A percentile compares a stretch with the other conserved stretches of the same genome.
These are phyloP conservation scores for Suillus hirtellus DNA, from an alignment of 768 basidiomycete genomes.

Conservation along the genomic window DNA sequence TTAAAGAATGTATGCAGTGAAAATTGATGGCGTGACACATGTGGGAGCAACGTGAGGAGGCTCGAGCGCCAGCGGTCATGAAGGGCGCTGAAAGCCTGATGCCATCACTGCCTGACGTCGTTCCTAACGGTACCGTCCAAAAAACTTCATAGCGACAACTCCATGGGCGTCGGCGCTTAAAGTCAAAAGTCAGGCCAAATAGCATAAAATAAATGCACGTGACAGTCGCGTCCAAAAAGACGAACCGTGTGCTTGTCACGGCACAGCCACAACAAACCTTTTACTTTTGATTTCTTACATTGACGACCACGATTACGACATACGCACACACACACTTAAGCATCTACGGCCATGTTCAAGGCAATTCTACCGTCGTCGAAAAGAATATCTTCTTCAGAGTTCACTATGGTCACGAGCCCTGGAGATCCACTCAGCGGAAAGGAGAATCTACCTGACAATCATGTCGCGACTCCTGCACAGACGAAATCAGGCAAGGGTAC, in stretches of 20 bases:
- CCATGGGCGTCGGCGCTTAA: constrained; percentile 6
- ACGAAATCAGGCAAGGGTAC: constrained; percentile 27
- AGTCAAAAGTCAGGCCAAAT: constrained; percentile 6
- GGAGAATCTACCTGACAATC: constrained; percentile 62
- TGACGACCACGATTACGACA: constrained; percentile 11
- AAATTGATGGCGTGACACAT: constrained; percentile 18
- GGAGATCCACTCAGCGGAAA: constrained; percentile 56
- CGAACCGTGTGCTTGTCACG: constrained; percentile 29
- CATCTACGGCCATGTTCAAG: constrained; percentile 65
- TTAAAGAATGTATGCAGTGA: not conserved
- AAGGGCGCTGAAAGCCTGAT: not conserved
- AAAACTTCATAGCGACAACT: not conserved
- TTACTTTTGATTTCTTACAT: not conserved
- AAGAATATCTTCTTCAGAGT: constrained; percentile 65
- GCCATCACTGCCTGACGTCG: not conserved
- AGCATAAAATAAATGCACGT: constrained; percentile 34
- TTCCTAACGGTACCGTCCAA: constrained; percentile 3
- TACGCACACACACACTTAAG: not conserved
- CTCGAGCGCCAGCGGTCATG: not conserved
- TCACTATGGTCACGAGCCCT: constrained; percentile 66
- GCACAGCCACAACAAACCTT: not conserved
- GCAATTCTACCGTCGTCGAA: constrained; percentile 66
- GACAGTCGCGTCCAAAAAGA: constrained; percentile 32
- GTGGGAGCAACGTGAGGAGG: not conserved
- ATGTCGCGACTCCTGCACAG: constrained; percentile 31